Evolutionary conservation across 495 filamentous ascomycete genomes (phyloP).

Genomic region (Penicillium subrubescens): DNA sequence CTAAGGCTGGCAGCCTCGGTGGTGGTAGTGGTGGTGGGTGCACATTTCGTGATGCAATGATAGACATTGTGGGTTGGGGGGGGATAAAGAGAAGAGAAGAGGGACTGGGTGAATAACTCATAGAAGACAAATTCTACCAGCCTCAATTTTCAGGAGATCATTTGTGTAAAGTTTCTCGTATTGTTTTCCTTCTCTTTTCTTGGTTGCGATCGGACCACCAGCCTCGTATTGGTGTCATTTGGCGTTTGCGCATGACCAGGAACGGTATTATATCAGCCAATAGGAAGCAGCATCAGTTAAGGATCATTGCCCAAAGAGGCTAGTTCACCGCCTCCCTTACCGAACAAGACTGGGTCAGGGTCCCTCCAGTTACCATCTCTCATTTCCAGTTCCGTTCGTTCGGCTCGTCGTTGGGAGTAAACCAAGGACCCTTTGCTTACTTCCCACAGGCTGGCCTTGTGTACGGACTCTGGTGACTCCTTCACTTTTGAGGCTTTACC

Average conservation of each 20-base stretch:
- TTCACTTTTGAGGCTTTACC: not conserved
- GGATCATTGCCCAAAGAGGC: slow-evolving; percentile 9
- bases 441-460: not conserved
- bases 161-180: not conserved
- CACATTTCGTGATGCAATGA: not conserved
- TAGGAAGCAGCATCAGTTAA: not conserved
- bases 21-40: not conserved
- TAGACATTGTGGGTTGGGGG: not conserved
- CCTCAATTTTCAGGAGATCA: not conserved
- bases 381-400: not conserved
- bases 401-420: not conserved
- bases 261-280: slow-evolving; percentile 17
- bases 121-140: not conserved
- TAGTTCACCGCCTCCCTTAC: slow-evolving; percentile 4
- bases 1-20: not conserved
- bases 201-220: not conserved
- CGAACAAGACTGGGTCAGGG: slow-evolving; percentile 17
- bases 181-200: not conserved
- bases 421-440: not conserved
- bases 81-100: not conserved
- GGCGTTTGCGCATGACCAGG: slow-evolving; percentile 16
- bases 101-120: too few relatives aligned
- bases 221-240: slow-evolving; percentile 17
- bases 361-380: not conserved
- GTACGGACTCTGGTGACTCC: not conserved